Evolutionary conservation across 352 stramenopile genomes (phyloP), one percentile per base, ranked within the genome.

Genomic region (Globisporangium paroecandrum): DNA sequence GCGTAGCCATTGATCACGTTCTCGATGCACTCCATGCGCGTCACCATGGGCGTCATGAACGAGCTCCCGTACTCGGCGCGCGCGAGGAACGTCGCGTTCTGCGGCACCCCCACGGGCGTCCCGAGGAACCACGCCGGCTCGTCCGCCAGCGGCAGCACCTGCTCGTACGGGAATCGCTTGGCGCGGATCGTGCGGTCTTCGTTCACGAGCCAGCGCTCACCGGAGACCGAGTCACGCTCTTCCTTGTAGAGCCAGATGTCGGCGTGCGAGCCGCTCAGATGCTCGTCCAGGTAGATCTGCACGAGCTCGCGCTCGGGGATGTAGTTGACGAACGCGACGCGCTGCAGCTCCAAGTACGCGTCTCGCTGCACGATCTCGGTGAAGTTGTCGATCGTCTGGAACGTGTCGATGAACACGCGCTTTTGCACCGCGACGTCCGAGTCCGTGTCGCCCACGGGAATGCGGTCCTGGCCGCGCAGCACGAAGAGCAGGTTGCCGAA

Each of bases 211-310:
- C 71, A 93, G 55, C 76, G 76, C 2, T 29, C 65, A 9, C 67
- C 68, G 2, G 74, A 82, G 3, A 53, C 54, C 1, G 66, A 4
- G 53, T 89, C 79, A 15, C 73, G 43, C 47, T 87, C 79, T 53
- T 91, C 80, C 4, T 68, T 69, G 73, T 91, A 93, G 12, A 93
- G 77, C 85, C 85, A 93, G 55, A 93, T 91, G 64, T 93, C 85
- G 5, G 83, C 83, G 57, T 93, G 85, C 7, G 85, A 82, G 24
- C 83, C 83, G 12, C 67, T 61, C 51, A 82, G 47, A n/a, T 72
- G 71, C n/a, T 70, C 38, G 49, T 83, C 76, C 34, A 87, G 62
- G 68, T 81, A 91, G 41, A 93, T 79, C 69, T 93, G 85, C 47
- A 93, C 66, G 7, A 93, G 65, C 25, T 90, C 82, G 10, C 85